Evolutionary conservation across 768 basidiomycete genomes (phyloP).

Genomic region (Termitomyces bulborhizus): DNA sequence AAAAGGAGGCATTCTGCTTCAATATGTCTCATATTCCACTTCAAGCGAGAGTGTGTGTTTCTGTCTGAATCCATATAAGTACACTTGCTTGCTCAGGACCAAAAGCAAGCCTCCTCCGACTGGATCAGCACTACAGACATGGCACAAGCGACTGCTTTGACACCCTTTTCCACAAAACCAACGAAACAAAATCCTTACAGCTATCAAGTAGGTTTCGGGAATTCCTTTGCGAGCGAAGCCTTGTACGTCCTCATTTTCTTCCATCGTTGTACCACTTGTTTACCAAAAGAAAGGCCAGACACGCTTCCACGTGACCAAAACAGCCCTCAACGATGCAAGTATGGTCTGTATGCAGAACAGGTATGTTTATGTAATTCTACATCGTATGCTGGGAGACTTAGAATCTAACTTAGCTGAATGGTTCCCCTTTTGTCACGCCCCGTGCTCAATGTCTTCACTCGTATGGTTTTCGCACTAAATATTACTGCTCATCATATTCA

Average conservation of each 20-base stretch:
- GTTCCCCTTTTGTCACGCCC: conserved; percentile 54
- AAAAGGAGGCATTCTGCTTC: not conserved
- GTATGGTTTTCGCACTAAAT: conserved; percentile 23
- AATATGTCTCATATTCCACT: too few species aligned
- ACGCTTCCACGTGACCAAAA: conserved; percentile 55
- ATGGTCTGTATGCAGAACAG: conserved; percentile 55
- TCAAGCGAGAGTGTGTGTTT: too few species aligned
- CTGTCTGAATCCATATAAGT: not conserved
- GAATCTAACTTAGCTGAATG: conserved; percentile 40
- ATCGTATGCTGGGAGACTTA: not conserved
- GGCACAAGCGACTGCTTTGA: conserved; percentile 33
- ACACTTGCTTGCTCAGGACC: not conserved
- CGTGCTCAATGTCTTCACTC: conserved; percentile 45
- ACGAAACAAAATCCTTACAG: conserved; percentile 44
- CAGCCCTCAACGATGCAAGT: conserved; percentile 56
- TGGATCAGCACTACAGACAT: not conserved
- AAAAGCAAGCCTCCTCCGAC: not conserved
- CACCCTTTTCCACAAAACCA: conserved; percentile 29
- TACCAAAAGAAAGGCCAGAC: conserved; percentile 34
- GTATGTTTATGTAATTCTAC: conserved; percentile 18
- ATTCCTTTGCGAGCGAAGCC: conserved; percentile 49
- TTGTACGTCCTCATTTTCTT: conserved; percentile 29
- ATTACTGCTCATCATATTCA: not conserved
- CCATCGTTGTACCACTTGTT: not conserved
- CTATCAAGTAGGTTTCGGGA: conserved; percentile 57